A percentile compares a stretch with the other conserved stretches of the same genome.
Conservation (phyloP, 495 filamentous ascomycete genomes). For the Penicillium canariense region DNA sequence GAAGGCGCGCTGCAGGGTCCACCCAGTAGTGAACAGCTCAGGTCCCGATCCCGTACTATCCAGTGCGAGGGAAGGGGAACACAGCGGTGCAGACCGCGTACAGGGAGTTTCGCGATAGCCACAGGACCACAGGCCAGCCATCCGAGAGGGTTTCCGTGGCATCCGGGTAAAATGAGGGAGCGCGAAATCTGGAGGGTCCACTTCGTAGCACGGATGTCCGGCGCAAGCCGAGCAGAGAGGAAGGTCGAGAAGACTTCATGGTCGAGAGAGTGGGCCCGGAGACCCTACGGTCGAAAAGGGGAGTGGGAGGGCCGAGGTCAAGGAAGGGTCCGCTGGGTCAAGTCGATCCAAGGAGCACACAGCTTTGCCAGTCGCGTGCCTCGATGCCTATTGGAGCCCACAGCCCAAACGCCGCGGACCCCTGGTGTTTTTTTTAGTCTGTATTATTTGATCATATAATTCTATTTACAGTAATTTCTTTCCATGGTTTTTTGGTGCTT, state of each 20-base stretch:
- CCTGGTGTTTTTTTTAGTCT: neutral
- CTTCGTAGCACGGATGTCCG: neutral
- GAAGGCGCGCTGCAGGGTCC: neutral
- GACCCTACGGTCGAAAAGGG: neutral
- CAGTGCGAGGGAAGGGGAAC: neutral
- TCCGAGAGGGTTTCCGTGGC: neutral
- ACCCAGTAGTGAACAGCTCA: neutral
- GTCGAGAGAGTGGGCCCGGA: no score
- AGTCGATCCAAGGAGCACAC: neutral
- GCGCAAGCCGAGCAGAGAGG: neutral
- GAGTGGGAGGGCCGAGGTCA: neutral
- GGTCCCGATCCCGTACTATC: neutral
- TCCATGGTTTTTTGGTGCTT: no score
- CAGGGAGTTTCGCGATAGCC: no score
- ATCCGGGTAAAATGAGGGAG: neutral
- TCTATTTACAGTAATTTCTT: neutral
- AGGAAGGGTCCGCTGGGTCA: neutral
- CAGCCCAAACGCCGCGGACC: neutral
- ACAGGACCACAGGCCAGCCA: no score
- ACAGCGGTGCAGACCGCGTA: neutral
- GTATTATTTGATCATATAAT: neutral
- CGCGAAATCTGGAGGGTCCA: neutral
- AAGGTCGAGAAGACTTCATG: neutral
- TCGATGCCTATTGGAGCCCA: constrained; percentile 4
- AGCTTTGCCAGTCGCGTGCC: constrained; percentile 8